phyloP scores from a whole-genome alignment of 2,329 filamentous ascomycete genomes.

The Fusarium sp. region DNA sequence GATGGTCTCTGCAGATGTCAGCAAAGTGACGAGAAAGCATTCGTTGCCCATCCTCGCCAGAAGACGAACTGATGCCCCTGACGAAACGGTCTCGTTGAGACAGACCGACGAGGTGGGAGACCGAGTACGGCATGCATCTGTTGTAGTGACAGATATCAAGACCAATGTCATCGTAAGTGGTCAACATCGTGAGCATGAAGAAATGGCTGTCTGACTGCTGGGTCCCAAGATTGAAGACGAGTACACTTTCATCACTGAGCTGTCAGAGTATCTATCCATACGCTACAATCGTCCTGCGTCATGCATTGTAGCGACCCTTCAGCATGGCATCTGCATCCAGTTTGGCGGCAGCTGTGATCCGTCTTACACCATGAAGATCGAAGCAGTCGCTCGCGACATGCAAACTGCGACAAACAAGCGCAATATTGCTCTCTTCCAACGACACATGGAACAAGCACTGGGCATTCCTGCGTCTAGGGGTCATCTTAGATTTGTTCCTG shows the following conservation, averaged over 20 bases:
- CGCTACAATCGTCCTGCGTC: constrained; percentile 81
- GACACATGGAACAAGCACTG: constrained; percentile 78
- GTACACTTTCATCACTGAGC: constrained; percentile 77
- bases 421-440: constrained; percentile 81
- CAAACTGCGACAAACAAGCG: constrained; percentile 82
- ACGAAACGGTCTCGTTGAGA: constrained; percentile 57
- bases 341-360: constrained; percentile 82
- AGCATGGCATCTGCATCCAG: constrained; percentile 79
- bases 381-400: constrained; percentile 75
- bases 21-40: constrained; percentile 31
- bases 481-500: constrained; percentile 76
- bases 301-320: constrained; percentile 80
- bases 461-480: constrained; percentile 75
- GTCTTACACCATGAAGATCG: constrained; percentile 82
- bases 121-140: constrained; percentile 64
- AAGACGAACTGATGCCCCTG: constrained; percentile 56
- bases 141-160: constrained; percentile 67
- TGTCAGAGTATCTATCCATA: constrained; percentile 78
- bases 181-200: not conserved
- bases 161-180: constrained; percentile 51
- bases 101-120: constrained; percentile 53
- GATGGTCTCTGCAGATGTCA: constrained; percentile 25
- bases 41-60: constrained; percentile 39
- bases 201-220: constrained; percentile 4
- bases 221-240: constrained; percentile 76